These are phyloP conservation scores for Tillandsia fasciculata DNA, from an alignment of 176 grass and related monocot genomes.

Conservation along the genomic window DNA sequence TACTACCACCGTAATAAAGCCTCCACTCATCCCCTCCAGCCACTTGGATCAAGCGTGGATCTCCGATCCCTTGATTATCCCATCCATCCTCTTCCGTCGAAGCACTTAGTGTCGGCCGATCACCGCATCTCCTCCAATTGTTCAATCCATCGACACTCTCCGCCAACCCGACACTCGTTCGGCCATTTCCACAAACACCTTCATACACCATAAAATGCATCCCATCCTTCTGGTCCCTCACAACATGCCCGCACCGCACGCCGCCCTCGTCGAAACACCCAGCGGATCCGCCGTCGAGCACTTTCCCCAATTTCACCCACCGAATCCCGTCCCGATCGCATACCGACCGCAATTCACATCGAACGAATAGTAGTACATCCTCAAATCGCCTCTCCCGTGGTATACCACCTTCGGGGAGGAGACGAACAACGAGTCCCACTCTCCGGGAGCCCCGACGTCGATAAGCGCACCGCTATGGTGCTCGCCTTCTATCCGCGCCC, in stretches of 20 bases:
- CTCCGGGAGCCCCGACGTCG: conserved; percentile 23
- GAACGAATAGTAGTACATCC: conserved; percentile 95
- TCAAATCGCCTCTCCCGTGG: conserved; percentile 55
- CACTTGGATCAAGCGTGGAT: conserved; percentile 63
- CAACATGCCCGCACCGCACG: conserved; percentile 54
- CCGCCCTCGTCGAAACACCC: conserved; percentile 61
- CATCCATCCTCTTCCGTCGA: conserved; percentile 44
- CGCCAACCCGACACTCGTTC: conserved; percentile 55
- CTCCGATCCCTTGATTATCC: conserved; percentile 47
- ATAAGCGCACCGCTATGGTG: conserved; percentile 75
- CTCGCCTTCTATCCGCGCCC: conserved; percentile 82
- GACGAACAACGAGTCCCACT: conserved; percentile 50
- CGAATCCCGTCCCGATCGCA: conserved; percentile 58
- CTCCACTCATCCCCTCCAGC: conserved; percentile 63
- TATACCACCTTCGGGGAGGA: conserved; percentile 60
- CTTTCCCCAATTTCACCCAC: conserved; percentile 58
- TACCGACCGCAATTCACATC: conserved; percentile 37
- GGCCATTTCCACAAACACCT: conserved; percentile 34
- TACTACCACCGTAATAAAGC: conserved; percentile 57
- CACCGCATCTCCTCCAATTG: conserved; percentile 52
- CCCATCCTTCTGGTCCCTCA: conserved; percentile 38
- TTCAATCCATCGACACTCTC: conserved; percentile 52
- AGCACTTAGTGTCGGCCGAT: conserved; percentile 35
- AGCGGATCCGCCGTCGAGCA: conserved; percentile 32
- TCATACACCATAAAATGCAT: conserved; percentile 76